Percentiles rank a stretch among this genome's conserved stretches.
phyloP scores from a whole-genome alignment of 805 yeast species.

The Kodamaea jinghongensis region DNA sequence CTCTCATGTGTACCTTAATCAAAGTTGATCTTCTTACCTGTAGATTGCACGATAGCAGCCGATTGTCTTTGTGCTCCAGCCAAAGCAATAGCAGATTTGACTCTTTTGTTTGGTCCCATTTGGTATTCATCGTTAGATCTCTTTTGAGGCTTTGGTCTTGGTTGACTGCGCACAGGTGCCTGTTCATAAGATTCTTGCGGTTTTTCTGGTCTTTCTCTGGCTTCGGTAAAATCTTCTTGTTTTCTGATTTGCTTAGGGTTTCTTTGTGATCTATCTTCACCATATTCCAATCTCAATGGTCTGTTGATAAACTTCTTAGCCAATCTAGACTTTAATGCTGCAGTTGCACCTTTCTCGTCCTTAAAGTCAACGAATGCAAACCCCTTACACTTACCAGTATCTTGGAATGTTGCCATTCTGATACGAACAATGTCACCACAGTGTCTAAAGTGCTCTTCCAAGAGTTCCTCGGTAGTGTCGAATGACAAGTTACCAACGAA shows the following conservation, averaged over 20 bases:
- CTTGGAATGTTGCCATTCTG: slow-evolving; percentile 98
- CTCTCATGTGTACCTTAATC: slow-evolving; percentile 32
- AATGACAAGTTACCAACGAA: slow-evolving; percentile 93
- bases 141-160: slow-evolving; percentile 15
- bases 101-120: slow-evolving; percentile 43
- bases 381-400: slow-evolving; percentile 94
- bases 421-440: slow-evolving; percentile 84
- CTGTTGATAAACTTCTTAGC: slow-evolving; percentile 69
- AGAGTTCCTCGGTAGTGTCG: slow-evolving; percentile 78
- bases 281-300: slow-evolving; percentile 81
- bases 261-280: slow-evolving; percentile 90
- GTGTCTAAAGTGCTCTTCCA: slow-evolving; percentile 81
- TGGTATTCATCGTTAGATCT: slow-evolving; percentile 14
- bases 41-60: slow-evolving; percentile 82
- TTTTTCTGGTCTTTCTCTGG: slow-evolving; percentile 18
- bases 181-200: slow-evolving; percentile 15
- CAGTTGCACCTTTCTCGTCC: slow-evolving; percentile 76
- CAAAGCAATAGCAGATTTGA: slow-evolving; percentile 79
- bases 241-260: slow-evolving; percentile 42
- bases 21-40: slow-evolving; percentile 83
- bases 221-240: slow-evolving; percentile 15
- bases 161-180: slow-evolving; percentile 4
- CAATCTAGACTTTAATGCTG: slow-evolving; percentile 70
- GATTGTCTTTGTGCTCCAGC: slow-evolving; percentile 87
- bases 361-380: slow-evolving; percentile 89